Base-by-base conservation (phyloP, 2,329 filamentous ascomycete genomes). In the Didymella arachidicola region DNA sequence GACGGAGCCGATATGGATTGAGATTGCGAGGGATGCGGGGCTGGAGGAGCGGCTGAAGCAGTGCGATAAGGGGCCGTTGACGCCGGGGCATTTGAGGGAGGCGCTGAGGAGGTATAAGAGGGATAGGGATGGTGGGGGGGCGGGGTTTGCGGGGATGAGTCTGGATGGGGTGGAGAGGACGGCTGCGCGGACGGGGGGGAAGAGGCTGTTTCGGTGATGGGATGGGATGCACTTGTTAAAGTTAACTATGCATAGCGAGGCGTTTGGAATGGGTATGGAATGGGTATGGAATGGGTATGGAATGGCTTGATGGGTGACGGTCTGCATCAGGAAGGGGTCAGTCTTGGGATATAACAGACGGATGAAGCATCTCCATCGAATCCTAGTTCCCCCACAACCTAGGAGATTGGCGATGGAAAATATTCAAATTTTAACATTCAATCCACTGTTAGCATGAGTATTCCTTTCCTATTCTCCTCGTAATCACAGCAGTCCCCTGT, bases 11-110 rank as follows among this genome's bases (percentile, higher is more conserved):
- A 60, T 72, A 32, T 74, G 72, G 70, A 66, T 65, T 12, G 71
- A 73, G 51, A 68, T 75, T 2, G 59, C 56, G 1, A 64, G 67
- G 26, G 66, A 73, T 39, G 62, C 63, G 26, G 32, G 50, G 12
- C 49, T 75, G 29, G 50, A 69, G 62, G 72, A 76, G 36, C 58
- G 71, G 38, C 50, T 75, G 57, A 72, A 69, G 58, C 64, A 68
- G 53, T 61, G 62, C 47, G 78, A 82, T 62, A 77, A 80, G 54
- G 81, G 81, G 4, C 89, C 90, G 1, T 72, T 94, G 45, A 84
- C 88, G 26, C 89, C 91, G 0, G 90, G 92, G 60, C 90, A 93
- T 75, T 75, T 94, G 44, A 82, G 89, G 19, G 90, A 93, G 74
- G 89, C 91, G 5, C 81, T 89, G 72, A 81, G 89, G 55, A 82